Conservation (phyloP, 106 monocot species). For the Dendrobium chrysotoxum region DNA sequence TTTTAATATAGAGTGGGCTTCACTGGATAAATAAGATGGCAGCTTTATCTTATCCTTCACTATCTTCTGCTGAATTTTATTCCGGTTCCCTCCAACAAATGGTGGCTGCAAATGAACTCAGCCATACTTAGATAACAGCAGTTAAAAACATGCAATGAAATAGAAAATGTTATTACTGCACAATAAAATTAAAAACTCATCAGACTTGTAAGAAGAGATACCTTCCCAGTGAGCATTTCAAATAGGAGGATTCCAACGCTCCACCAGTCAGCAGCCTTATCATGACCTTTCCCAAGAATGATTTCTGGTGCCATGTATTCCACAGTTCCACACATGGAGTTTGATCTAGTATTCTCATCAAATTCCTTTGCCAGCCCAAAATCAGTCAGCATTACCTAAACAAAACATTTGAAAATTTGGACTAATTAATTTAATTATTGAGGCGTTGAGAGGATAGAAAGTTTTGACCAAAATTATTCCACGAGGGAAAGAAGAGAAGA, state of each 20-base stretch:
- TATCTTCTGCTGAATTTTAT: constrained; percentile 87
- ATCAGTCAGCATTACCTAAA: constrained; percentile 90
- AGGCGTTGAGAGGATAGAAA: neutral
- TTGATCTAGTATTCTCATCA: constrained; percentile 88
- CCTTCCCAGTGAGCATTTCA: constrained; percentile 99
- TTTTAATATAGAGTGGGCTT: constrained; percentile 86
- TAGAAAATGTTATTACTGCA: too few relatives aligned
- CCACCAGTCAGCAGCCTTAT: constrained; percentile 99
- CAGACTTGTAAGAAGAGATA: constrained; percentile 5
- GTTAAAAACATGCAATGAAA: neutral
- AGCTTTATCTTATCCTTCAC: constrained; percentile 91
- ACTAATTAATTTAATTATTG: neutral
- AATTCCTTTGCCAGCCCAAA: constrained; percentile 98
- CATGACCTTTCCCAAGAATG: constrained; percentile 89
- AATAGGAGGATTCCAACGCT: constrained; percentile 89
- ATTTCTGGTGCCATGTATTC: constrained; percentile 99
- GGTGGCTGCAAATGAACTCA: constrained; percentile 52
- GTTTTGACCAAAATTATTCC: neutral
- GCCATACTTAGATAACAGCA: neutral
- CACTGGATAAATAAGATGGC: constrained; percentile 70
- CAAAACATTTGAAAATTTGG: neutral
- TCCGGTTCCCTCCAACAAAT: constrained; percentile 63
- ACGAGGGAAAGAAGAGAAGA: neutral
- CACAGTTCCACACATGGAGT: constrained; percentile 94
- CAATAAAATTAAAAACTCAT: too few relatives aligned